Evolutionary conservation across 1,284 basidiomycete species (phyloP), one percentile per base, ranked within the genome.

Genomic region (Calocybe gambosa): DNA sequence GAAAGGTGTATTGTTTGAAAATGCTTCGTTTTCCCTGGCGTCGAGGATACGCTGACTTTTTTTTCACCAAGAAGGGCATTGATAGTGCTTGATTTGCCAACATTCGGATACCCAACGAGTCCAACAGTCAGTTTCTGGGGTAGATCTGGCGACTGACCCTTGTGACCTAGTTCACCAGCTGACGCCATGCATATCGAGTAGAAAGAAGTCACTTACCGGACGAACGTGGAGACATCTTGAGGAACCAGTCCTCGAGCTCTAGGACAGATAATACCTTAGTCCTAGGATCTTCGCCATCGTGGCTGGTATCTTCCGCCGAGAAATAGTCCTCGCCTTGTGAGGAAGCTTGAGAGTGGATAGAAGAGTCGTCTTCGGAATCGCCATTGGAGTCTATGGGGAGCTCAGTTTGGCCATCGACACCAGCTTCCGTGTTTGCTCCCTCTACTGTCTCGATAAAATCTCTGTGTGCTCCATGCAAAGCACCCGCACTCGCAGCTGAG

Each of bases 21-120:
- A 68, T 99, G 96, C 64, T 99, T 99, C 23, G 96, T 99, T 68
- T 99, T 98, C 55, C 96, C 94, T 0, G 96, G 96, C 0, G 95
- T 99, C 0, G 93, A 84, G 1, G 94, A 98, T 6, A 97, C 95
- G 57, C 91, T 95, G 51, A 98, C 95, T 75, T 94, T 96, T 73
- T 98, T 97, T 58, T 89, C 86, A 25, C 96, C 85, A 43, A 98
- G 82, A 15, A 99, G 78, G 16, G 93, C 92, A 64, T 99, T 99
- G 65, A 99, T 98, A 7, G 97, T 85, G 52, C 88, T 93, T 1
- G 92, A 95, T 67, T 99, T 99, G 20, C 95, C 96, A 37, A 99
- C 95, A 61, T 99, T 99, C 0, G 95, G 95, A 62, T 97, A 96
- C n/a, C 96, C 95, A 39, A 99, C 93, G 18, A 99, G 82, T 7